phyloP scores from a whole-genome alignment of 768 basidiomycete genomes.

The Termitomyces sp. region DNA sequence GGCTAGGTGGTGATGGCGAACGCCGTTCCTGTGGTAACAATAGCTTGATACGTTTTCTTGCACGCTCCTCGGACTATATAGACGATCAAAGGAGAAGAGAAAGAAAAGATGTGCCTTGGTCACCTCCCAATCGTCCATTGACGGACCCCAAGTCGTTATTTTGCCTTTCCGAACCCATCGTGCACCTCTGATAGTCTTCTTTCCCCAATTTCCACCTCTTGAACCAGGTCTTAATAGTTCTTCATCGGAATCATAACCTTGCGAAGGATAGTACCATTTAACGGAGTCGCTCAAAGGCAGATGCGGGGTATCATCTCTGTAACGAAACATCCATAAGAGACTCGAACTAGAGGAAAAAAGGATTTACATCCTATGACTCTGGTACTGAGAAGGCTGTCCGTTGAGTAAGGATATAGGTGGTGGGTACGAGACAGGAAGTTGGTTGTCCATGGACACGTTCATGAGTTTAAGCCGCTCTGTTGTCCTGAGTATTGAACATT shows the following conservation, averaged over 20 bases:
- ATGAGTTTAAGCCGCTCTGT: background rate
- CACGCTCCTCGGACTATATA: constrained; percentile 70
- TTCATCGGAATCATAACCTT: constrained; percentile 63
- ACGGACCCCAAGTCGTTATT: constrained; percentile 78
- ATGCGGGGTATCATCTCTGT: constrained; percentile 12
- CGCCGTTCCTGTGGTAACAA: constrained; percentile 57
- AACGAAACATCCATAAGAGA: background rate
- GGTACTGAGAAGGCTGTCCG: constrained; percentile 3
- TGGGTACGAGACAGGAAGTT: constrained; percentile 3
- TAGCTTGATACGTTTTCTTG: constrained; percentile 71
- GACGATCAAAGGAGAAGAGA: constrained; percentile 10
- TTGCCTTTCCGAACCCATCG: constrained; percentile 83
- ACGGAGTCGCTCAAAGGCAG: constrained; percentile 66
- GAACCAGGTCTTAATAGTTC: constrained; percentile 41
- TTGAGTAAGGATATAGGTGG: background rate
- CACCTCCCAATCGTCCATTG: constrained; percentile 85
- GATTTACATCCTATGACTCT: constrained; percentile 23
- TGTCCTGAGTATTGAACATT: background rate
- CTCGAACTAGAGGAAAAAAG: background rate
- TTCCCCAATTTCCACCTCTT: constrained; percentile 77
- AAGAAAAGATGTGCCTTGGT: constrained; percentile 12
- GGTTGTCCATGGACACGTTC: constrained; percentile 12
- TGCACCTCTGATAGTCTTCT: constrained; percentile 67
- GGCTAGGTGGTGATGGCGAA: constrained; percentile 64
- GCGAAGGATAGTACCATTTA: constrained; percentile 82